Conservation (phyloP, 768 basidiomycete genomes). For the Macrolepiota fuliginosa region DNA sequence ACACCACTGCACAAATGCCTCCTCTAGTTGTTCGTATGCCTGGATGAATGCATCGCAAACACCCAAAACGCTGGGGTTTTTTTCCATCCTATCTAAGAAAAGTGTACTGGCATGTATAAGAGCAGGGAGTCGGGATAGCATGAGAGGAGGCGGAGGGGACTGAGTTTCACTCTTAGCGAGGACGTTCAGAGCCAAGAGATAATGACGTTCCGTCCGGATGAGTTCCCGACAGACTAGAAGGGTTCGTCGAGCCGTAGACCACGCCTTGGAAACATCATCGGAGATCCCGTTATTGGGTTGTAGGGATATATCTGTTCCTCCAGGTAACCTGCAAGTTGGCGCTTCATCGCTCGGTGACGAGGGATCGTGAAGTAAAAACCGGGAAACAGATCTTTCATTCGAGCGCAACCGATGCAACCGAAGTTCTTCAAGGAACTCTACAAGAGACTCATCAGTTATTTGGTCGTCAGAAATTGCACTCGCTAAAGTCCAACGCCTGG, state of each 20-base stretch:
- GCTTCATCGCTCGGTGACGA: constrained; percentile 23
- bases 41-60: constrained; percentile 58
- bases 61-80: constrained; percentile 64
- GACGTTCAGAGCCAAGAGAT: constrained; percentile 32
- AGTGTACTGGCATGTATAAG: constrained; percentile 50
- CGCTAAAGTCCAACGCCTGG: background rate
- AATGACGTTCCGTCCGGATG: constrained; percentile 42
- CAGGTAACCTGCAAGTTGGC: constrained; percentile 4
- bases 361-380: background rate
- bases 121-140: constrained; percentile 48
- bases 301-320: background rate
- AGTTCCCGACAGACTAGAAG: constrained; percentile 40
- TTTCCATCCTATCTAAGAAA: constrained; percentile 45
- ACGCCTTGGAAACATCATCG: constrained; percentile 16
- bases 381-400: background rate
- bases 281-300: background rate
- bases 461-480: constrained; percentile 2
- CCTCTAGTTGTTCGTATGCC: constrained; percentile 47
- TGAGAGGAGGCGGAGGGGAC: constrained; percentile 46
- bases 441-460: constrained; percentile 1
- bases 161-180: constrained; percentile 35
- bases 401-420: constrained; percentile 1
- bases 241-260: constrained; percentile 36
- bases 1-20: constrained; percentile 59
- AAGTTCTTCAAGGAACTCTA: constrained; percentile 9